Evolutionary conservation across 306 rosid genomes (phyloP).

Genomic region (Lablab purpureus): DNA sequence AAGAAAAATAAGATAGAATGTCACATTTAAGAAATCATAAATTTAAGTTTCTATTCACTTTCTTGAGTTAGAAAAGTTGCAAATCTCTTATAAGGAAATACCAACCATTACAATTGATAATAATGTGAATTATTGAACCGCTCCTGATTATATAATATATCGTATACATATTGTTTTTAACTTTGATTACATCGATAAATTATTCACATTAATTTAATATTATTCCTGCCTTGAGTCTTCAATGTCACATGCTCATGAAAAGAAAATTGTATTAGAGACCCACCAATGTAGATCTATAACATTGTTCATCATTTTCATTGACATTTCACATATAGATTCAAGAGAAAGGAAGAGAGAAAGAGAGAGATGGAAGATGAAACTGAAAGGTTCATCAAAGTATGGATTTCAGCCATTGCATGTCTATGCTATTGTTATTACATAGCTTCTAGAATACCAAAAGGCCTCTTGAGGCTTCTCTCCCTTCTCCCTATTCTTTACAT

Average conservation of each 20-base stretch:
- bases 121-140: not conserved
- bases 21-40: too few species aligned
- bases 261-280: not conserved
- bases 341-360: not conserved
- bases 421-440: constrained; percentile 53
- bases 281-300: too few species aligned
- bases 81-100: too few species aligned
- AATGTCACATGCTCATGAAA: not conserved
- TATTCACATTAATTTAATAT: too few species aligned
- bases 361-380: constrained; percentile 42
- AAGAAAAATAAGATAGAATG: too few species aligned
- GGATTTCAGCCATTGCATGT: constrained; percentile 41
- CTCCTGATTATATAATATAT: too few species aligned
- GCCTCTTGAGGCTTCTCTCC: constrained; percentile 47
- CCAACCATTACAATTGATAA: too few species aligned
- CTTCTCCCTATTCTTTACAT: constrained; percentile 49
- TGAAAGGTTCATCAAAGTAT: constrained; percentile 50
- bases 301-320: too few species aligned
- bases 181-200: not conserved
- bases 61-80: too few species aligned
- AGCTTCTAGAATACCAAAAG: constrained; percentile 48
- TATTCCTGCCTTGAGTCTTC: not conserved
- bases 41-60: too few species aligned
- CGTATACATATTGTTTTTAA: too few species aligned
- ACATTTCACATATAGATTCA: not conserved